Base-by-base conservation (phyloP, 1,139 yeast species). In the Geotrichum citri-aurantii region DNA sequence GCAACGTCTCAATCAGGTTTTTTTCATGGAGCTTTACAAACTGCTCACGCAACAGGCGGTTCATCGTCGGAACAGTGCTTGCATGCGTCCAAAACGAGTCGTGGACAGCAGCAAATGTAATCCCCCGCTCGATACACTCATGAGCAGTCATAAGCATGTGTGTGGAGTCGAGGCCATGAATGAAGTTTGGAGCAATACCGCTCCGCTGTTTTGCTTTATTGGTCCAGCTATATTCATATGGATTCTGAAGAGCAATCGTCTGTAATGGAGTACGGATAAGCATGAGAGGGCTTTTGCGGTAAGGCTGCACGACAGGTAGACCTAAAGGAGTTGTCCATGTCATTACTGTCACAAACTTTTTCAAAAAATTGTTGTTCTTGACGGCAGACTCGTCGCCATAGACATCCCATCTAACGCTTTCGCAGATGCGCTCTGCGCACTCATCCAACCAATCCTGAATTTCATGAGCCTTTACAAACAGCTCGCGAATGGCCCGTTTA, bases 31-130 rank as follows among this genome's bases (percentile, higher is more conserved):
- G 75, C 53, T 78, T 74, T 60, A 89, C 85, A 73, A 92, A 92
- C 63, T 88, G 85, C 50, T 85, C 82, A 69, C 98, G 81, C 60
- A 91, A 77, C 46, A 79, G 75, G 6, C 68, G 68, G 69, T 83
- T 87, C 92, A 92, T 84, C 1, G 65, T 67, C 61, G 83, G 84
- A 42, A 90, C 83, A 68, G 87, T 89, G 52, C 81, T 73, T 0
- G 97, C 97, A 71, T 92, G 97, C 0, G 97, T 89, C 98, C 98
- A 92, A 70, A 87, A 92, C 2, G 97, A 90, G 73, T 92, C 98
- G 72, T 92, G 98, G 48, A 92, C 97, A 0, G 97, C 86, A 0
- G 97, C 96, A 77, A 92, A 92, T n/a, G 83, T 76, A 53, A 89
- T 68, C 0, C 81, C 83, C 0, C 79, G 80, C 5, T 72, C 68